These are phyloP conservation scores for Aureobasidium mangrovei DNA, from an alignment of 2,329 filamentous ascomycete genomes.

Conservation along the genomic window DNA sequence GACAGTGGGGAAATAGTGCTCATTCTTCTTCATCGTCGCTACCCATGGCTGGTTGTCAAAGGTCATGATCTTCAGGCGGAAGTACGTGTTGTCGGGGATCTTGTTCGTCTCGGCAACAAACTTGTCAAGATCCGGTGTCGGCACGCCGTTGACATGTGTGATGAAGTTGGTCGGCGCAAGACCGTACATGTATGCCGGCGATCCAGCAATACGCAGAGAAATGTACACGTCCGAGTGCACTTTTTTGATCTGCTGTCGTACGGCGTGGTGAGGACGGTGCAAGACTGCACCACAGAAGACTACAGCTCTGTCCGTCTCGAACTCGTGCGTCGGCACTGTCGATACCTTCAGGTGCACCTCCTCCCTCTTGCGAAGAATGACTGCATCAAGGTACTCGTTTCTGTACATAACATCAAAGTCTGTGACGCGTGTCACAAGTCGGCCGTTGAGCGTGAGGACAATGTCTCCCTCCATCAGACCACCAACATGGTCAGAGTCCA, in stretches of 20 bases:
- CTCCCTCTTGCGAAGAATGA: conserved; percentile 76
- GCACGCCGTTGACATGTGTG: conserved; percentile 83
- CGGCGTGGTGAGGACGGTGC: conserved; percentile 89
- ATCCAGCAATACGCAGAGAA: conserved; percentile 73
- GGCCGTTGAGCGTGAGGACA: conserved; percentile 79
- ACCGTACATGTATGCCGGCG: conserved; percentile 80
- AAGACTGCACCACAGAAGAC: conserved; percentile 93
- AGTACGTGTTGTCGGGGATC: conserved; percentile 96
- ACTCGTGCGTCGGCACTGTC: conserved; percentile 78
- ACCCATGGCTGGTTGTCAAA: conserved; percentile 99
- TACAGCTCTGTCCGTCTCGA: conserved; percentile 86
- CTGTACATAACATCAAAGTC: conserved; percentile 97
- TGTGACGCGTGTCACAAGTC: conserved; percentile 84
- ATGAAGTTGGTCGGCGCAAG: conserved; percentile 96
- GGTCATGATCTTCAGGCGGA: conserved; percentile 92
- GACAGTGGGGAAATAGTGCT: conserved; percentile 76
- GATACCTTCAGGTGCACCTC: conserved; percentile 69
- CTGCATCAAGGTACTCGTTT: conserved; percentile 69
- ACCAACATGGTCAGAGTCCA: conserved; percentile 54
- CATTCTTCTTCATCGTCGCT: conserved; percentile 99
- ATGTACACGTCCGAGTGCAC: conserved; percentile 96
- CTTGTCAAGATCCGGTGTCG: conserved; percentile 70
- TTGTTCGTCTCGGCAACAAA: conserved; percentile 76
- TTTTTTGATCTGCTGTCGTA: conserved; percentile 93
- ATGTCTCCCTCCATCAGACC: conserved; percentile 84